Base-by-base conservation (phyloP, 1,284 basidiomycete species). In the Clitocybe nebularis region DNA sequence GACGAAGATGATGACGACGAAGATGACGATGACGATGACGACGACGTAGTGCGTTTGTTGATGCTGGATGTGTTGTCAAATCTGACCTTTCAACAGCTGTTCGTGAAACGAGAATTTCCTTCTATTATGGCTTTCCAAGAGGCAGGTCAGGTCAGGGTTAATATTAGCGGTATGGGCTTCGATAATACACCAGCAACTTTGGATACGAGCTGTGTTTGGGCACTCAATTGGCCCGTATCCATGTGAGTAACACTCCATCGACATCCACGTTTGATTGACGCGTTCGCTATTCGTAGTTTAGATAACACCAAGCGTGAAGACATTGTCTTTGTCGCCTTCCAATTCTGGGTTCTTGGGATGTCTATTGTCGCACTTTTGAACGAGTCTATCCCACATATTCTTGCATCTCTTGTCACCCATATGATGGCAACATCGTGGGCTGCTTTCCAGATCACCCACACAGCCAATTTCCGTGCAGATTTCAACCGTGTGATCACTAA, bases 271-370 rank as follows among this genome's bases (percentile, higher is more conserved):
- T 10, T 29, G 24, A 36, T 13, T 39, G 14, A 24, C 19, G 22
- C 17, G 21, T 13, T 36, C 43, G 24, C 22, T 25, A 34, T 17
- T 44, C 47, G 14, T 47, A 88, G 85, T 22, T 69, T 89, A 39
- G 66, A 68, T 42, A 76, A 87, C 56, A 86, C 84, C 14, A 77
- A 85, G 55, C 80, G 87, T 17, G 85, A 89, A 56, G 87, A 89
- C 54, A 63, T 86, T 46, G 73, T 81, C 10, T 88, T 89, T 59
- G 80, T 89, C 37, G 71, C 72, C 7, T 90, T 89, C 66, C 84
- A 89, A 51, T 65, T 86, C 44, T 89, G 87, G 87, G 77, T 88
- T 1, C 65, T 89, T 16, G 84, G 82, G 25, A 84, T 89, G 80
- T 88, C 85, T 3, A 51, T 84, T 28, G 81, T 87, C 34, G 87